phyloP scores from a whole-genome alignment of 768 basidiomycete genomes.

The Phaeolepiota aurea region DNA sequence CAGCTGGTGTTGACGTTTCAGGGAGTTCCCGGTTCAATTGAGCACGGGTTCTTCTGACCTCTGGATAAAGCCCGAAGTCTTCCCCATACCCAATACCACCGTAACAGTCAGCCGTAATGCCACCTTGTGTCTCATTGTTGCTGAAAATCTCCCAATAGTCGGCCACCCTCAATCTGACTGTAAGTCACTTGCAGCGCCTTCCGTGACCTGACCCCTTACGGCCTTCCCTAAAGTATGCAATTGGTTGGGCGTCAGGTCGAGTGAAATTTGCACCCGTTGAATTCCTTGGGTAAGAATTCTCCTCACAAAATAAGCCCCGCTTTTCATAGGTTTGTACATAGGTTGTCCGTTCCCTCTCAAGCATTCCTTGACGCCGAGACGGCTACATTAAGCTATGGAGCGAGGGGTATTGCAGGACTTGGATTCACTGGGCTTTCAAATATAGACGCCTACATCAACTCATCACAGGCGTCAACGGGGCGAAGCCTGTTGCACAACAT shows the following conservation, averaged over 20 bases:
- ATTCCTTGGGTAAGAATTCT: constrained; percentile 56
- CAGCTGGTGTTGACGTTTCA: constrained; percentile 1
- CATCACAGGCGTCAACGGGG: constrained; percentile 49
- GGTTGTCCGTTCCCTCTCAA: constrained; percentile 58
- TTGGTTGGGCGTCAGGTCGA: constrained; percentile 68
- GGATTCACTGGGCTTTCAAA: constrained; percentile 74
- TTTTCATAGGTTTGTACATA: too few relatives aligned
- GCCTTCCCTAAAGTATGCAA: constrained; percentile 54
- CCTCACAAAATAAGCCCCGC: constrained; percentile 1
- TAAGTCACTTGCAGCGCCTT: constrained; percentile 20
- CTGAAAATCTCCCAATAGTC: constrained; percentile 6
- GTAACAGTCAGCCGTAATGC: constrained; percentile 34
- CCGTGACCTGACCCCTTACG: not conserved
- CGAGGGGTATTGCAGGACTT: constrained; percentile 64
- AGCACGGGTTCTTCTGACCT: constrained; percentile 85
- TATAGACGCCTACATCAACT: constrained; percentile 55
- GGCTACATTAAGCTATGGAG: constrained; percentile 64
- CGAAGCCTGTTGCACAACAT: constrained; percentile 70
- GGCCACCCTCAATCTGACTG: constrained; percentile 52
- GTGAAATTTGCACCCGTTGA: constrained; percentile 53
- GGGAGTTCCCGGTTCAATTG: constrained; percentile 69
- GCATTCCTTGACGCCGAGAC: constrained; percentile 57
- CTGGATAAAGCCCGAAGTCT: constrained; percentile 48
- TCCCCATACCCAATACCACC: constrained; percentile 39
- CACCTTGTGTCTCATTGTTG: constrained; percentile 2